Base-by-base conservation (phyloP, 1,284 basidiomycete species). In the Malassezia nana region DNA sequence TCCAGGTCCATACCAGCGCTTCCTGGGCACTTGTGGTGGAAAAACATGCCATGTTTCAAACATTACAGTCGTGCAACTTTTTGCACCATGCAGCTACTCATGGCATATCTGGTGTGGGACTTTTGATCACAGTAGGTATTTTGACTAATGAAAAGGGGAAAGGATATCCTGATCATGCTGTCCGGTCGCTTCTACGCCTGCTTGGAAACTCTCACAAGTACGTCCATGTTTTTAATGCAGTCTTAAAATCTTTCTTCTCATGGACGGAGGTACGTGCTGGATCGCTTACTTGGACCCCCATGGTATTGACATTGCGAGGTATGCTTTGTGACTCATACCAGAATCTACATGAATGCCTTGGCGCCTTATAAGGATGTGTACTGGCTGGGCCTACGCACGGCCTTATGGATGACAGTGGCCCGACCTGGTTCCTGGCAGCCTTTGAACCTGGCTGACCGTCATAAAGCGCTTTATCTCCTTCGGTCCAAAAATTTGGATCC, bases 91-190 rank as follows among this genome's bases (percentile, higher is more conserved):
- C 35, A n/a, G n/a, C n/a, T 0, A 6, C n/a, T 8, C 22, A 35
- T 30, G 45, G 44, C 1, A 31, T 52, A 12, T 6, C 15, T 22
- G 30, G 25, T 7, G 25, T 24, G 3, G 51, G 46, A 12, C 44
- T 31, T 12, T 20, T 45, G 10, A 22, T 50, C 29, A 46, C 55
- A 13, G 29, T 43, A 6, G 6, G 29, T 20, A 4, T 26, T 1
- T 30, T 3, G 9, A 31, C 43, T 44, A 29, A 47, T 38, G 4
- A 1, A 5, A 54, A 61, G 42, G 68, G 57, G 0, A 65, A 65
- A 42, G 68, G 68, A 1, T 71, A 71, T 42, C 64, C 68, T 1
- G 68, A 71, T 43, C 30, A 44, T 2, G 61, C 62, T 1, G 65
- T 64, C 3, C 50, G 57, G 3, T 38, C 38, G 7, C 32, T 47